These are phyloP conservation scores for Echinosphaeria canescens DNA, from an alignment of 2,329 filamentous ascomycete genomes.

Conservation along the genomic window DNA sequence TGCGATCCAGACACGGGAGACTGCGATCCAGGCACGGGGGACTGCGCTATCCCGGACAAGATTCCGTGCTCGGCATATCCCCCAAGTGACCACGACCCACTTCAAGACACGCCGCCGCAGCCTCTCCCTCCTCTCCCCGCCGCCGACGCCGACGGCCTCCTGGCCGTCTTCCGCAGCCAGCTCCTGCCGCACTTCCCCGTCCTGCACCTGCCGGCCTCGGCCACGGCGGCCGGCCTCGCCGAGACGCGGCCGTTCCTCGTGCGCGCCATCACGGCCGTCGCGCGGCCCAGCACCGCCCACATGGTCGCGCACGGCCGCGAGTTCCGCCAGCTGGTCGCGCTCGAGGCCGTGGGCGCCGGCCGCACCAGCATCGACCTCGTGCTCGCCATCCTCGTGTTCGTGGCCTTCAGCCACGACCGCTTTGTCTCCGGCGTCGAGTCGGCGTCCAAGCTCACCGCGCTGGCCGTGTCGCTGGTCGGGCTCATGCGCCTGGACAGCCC, in stretches of 20 bases:
- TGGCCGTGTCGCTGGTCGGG: conserved; percentile 14
- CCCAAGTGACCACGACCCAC: no score
- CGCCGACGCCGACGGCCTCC: conserved; percentile 2
- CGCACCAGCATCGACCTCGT: conserved; percentile 12
- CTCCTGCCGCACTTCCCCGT: conserved; percentile 15
- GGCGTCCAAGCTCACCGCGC: conserved; percentile 13
- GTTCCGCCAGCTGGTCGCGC: conserved; percentile 10
- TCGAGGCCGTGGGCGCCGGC: conserved; percentile 9
- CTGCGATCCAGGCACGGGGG: no score
- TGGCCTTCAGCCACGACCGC: conserved; percentile 1
- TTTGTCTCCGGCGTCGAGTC: conserved; percentile 11
- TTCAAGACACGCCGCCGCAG: background rate
- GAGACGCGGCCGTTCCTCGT: conserved; percentile 11
- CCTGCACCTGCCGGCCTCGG: conserved; percentile 8
- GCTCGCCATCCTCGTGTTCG: conserved; percentile 10
- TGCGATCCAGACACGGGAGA: no score
- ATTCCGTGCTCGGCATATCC: no score
- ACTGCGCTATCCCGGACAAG: no score
- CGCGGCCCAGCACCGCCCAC: conserved; percentile 9
- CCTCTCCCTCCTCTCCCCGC: no score
- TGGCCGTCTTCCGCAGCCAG: conserved; percentile 9
- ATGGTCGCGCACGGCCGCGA: conserved; percentile 8
- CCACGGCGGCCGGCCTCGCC: conserved; percentile 11
- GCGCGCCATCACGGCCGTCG: conserved; percentile 13
- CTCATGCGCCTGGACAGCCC: conserved; percentile 13